A percentile compares a stretch with the other conserved stretches of the same genome.
phyloP scores from a whole-genome alignment of 106 monocot species.

The Acanthochlamys bracteata region DNA sequence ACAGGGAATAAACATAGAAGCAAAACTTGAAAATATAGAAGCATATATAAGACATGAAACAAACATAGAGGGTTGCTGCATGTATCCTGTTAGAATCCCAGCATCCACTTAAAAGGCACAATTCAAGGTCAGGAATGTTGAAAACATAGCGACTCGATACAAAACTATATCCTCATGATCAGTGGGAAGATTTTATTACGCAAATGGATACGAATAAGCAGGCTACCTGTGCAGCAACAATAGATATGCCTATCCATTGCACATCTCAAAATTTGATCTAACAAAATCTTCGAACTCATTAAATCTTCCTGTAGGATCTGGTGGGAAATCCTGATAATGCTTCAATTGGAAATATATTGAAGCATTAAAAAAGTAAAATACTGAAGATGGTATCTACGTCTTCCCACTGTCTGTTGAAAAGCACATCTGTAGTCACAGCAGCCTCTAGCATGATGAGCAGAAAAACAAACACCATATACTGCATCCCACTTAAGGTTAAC shows the following conservation, averaged over 20 bases:
- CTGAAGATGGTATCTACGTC: slow-evolving; percentile 39
- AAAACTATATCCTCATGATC: no score
- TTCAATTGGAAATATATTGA: not conserved
- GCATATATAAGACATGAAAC: no score
- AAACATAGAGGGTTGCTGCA: no score
- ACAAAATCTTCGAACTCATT: slow-evolving; percentile 75
- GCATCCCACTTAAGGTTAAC: slow-evolving; percentile 35
- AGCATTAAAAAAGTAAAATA: not conserved
- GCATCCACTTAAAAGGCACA: no score
- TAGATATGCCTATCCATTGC: slow-evolving; percentile 63
- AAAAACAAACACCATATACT: slow-evolving; percentile 57
- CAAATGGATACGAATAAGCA: not conserved
- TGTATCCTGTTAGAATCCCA: no score
- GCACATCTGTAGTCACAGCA: slow-evolving; percentile 56
- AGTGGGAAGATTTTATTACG: no score
- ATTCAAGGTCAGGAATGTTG: no score
- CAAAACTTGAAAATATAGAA: no score
- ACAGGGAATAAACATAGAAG: no score
- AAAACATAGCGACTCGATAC: no score
- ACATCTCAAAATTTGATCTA: slow-evolving; percentile 58
- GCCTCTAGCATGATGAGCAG: slow-evolving; percentile 63
- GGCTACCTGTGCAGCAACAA: slow-evolving; percentile 65
- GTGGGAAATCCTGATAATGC: slow-evolving; percentile 61
- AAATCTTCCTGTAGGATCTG: slow-evolving; percentile 66
- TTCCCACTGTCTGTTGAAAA: slow-evolving; percentile 83